Base-by-base conservation (phyloP, 805 yeast genomes). In the Hanseniaspora lindneri region DNA sequence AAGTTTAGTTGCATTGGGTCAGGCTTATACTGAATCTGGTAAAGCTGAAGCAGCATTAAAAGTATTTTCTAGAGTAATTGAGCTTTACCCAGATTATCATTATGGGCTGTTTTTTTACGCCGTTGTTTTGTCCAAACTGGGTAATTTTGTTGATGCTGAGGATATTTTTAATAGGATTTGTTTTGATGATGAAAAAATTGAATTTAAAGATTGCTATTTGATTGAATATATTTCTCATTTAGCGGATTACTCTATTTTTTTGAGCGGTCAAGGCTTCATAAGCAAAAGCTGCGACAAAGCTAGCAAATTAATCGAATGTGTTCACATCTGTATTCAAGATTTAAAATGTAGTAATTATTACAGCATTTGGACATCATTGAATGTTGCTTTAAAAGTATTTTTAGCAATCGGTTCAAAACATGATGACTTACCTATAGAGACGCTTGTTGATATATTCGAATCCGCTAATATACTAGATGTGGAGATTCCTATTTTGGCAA, bases 1-100 rank as follows among this genome's bases (percentile, higher is more conserved):
- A 54, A 80, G 95, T 2, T 89, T 97, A 96, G 69, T 83, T 25
- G 96, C 96, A 1, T 67, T 92, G n/a, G 98, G 98, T n/a, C 97
- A 92, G 61, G 89, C 96, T 0, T 92, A 92, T 61, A 69, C 74
- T 48, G 75, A 78, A 23, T 77, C 92, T 61, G 98, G 98, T 2
- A 72, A 95, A 52, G 67, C 80, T 39, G 88, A 84, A 49, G 94
- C 97, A 2, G 85, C 95, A 0, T 69, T 75, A 9, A 87, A 83
- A 61, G 96, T 92, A 1, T 83, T 87, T 56, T 69, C 68, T 27
- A 78, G 77, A 51, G 85, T 88, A 0, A 57, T 76, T 39, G 70
- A 70, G 33, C 55, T 81, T 5, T 73, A 75, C 28, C 71, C 75
- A 0, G 63, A 65, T 1, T 73, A 75, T 44, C 76, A 84, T 80